These are phyloP conservation scores for Murraya koenigii DNA, from an alignment of 345 rosid genomes.

Conservation along the genomic window DNA sequence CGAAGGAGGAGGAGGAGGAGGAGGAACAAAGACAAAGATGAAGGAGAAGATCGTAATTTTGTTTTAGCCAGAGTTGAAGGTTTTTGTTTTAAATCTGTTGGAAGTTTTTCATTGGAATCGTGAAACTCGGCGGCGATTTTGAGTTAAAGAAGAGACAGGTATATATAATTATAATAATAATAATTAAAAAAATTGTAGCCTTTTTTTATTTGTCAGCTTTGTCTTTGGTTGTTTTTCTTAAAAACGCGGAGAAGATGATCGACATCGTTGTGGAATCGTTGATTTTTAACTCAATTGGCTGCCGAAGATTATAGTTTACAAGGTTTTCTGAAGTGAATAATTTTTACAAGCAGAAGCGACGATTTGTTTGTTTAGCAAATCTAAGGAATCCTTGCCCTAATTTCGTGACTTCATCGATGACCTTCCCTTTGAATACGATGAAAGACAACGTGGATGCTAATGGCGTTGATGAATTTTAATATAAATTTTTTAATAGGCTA, in stretches of 20 bases:
- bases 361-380: too few relatives aligned
- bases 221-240: conserved; percentile 27
- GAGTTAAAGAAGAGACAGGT: background rate
- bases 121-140: conserved; percentile 9
- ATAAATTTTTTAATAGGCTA: conserved; percentile 1
- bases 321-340: conserved; percentile 1
- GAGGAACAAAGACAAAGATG: background rate
- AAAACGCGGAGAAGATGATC: background rate
- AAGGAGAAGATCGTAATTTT: background rate
- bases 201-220: conserved; percentile 36
- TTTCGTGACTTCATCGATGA: background rate
- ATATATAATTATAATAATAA: conserved; percentile 12
- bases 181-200: conserved; percentile 31
- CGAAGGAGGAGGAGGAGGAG: background rate
- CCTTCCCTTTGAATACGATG: background rate
- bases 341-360: background rate
- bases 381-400: background rate
- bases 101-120: background rate
- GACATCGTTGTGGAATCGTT: background rate
- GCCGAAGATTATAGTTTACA: background rate
- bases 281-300: background rate
- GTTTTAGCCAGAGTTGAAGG: conserved; percentile 5
- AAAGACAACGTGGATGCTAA: background rate
- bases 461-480: conserved; percentile 14
- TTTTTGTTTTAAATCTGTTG: conserved; percentile 11